Percentiles rank a stretch among this genome's conserved stretches.
Evolutionary conservation across 2,329 filamentous ascomycete genomes (phyloP).

Genomic region (Claviceps monticola): DNA sequence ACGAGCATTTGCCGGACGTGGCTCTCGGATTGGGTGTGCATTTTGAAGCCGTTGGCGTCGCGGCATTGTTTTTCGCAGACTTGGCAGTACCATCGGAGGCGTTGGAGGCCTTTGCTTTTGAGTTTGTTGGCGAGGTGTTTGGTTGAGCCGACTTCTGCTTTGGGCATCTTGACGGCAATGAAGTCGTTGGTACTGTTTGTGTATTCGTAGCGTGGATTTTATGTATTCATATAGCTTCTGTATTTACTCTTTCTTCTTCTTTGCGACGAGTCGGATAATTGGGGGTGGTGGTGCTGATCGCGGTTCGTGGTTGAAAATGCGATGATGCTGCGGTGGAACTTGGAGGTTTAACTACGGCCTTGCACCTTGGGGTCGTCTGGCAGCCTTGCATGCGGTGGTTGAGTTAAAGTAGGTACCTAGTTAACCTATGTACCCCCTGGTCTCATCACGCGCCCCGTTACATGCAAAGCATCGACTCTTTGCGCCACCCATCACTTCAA

Average conservation of each 20-base stretch:
- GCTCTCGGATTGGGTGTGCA: conserved; percentile 71
- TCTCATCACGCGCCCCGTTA: conserved; percentile 2
- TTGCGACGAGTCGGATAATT: neutral
- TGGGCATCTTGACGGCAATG: conserved; percentile 51
- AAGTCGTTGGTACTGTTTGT: neutral
- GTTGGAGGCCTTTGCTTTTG: conserved; percentile 65
- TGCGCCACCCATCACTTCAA: neutral
- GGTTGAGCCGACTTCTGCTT: conserved; percentile 83
- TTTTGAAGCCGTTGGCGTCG: conserved; percentile 86
- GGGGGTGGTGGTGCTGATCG: neutral
- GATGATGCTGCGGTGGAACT: neutral
- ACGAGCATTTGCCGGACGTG: conserved; percentile 83
- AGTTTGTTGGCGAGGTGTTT: conserved; percentile 85
- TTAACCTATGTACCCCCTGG: no score
- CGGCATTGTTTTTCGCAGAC: conserved; percentile 53
- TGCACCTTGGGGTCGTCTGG: no score
- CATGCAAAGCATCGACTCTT: neutral
- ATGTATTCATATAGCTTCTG: neutral
- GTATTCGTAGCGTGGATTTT: neutral
- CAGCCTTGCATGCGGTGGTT: conserved; percentile 2
- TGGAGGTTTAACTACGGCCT: no score
- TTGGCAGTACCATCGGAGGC: conserved; percentile 84
- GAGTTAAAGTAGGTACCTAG: neutral
- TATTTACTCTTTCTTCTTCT: neutral
- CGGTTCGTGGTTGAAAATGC: neutral